Conservation (phyloP, 495 filamentous ascomycete genomes). For the Physcia stellaris region DNA sequence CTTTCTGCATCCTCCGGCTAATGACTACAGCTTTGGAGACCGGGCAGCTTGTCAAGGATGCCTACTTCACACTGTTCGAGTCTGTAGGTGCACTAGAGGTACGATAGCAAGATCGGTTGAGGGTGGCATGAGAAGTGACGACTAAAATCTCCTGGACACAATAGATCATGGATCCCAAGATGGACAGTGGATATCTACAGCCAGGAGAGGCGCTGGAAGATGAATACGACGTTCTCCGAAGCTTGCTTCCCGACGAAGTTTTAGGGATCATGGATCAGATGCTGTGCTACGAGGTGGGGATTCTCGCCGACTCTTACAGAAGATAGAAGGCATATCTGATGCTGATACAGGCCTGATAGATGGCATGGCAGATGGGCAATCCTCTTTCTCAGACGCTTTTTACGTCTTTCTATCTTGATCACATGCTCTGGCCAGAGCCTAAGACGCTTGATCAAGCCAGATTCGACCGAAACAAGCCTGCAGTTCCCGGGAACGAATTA, state of each 20-base stretch:
- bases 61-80: slow-evolving; percentile 83
- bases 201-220: slow-evolving; percentile 70
- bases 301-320: not conserved
- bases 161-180: slow-evolving; percentile 96
- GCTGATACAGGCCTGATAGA: slow-evolving; percentile 36
- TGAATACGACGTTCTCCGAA: slow-evolving; percentile 63
- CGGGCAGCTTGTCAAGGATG: slow-evolving; percentile 88
- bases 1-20: not conserved
- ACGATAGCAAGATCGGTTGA: slow-evolving; percentile 4
- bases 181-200: slow-evolving; percentile 81
- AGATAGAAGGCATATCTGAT: slow-evolving; percentile 12
- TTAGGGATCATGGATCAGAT: slow-evolving; percentile 91
- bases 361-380: slow-evolving; percentile 93
- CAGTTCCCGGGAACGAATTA: slow-evolving; percentile 31
- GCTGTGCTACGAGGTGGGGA: slow-evolving; percentile 70
- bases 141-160: slow-evolving; percentile 6
- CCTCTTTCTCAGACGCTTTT: slow-evolving; percentile 90
- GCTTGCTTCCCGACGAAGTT: slow-evolving; percentile 62
- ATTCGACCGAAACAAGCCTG: slow-evolving; percentile 36
- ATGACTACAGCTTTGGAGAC: slow-evolving; percentile 47
- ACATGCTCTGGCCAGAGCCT: slow-evolving; percentile 59
- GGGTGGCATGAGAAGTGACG: not conserved
- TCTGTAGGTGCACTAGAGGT: slow-evolving; percentile 92
- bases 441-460: slow-evolving; percentile 52
- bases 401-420: slow-evolving; percentile 87